Evolutionary conservation across 768 basidiomycete genomes (phyloP), one percentile per base, ranked within the genome.

Genomic region (Leccinum uliginosum): DNA sequence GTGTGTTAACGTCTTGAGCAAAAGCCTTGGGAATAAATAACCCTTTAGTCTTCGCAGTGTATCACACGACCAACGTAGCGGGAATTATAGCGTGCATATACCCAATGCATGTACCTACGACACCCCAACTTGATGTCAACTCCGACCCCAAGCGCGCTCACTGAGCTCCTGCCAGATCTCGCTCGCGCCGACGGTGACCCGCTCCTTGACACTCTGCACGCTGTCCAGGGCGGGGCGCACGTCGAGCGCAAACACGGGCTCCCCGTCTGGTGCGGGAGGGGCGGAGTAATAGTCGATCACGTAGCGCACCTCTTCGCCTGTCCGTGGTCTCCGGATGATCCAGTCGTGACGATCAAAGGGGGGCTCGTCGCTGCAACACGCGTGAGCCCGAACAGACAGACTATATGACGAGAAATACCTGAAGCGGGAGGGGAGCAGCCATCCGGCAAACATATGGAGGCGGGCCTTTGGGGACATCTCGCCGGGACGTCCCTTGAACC

Each of bases 291-390:
- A 99, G 76, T 99, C 97, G 65, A 99, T 98, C 48, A 99, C 90
- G 73, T 99, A 96, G 68, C 92, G 89, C 51, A 93, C 87, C 72
- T 93, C 89, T 63, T 90, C 83, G 17, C 89, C 86, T 1, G 87
- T 86, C 40, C 77, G 76, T 30, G 87, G 85, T 51, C 96, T 86
- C 29, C 88, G 88, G 53, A 99, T 81, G 52, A 97, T 74, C 97
- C 97, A 99, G 75, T 99, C 97, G 70, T 99, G 97, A 8, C 97
- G 86, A 69, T 99, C 97, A 68, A 99, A 98, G 1, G 96, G 97
- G 5, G 93, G 91, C 67, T 93, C 89, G 43, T 85, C 78, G 74
- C 95, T 98, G 48, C 30, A 47, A 12, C 53, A 48, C 49, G 50
- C 23, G 35, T 57, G 50, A 63, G 40, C 48, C 45, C n/a, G n/a